Evolutionary conservation across 2,329 filamentous ascomycete genomes (phyloP).

Genomic region (Cercospora berteroae): DNA sequence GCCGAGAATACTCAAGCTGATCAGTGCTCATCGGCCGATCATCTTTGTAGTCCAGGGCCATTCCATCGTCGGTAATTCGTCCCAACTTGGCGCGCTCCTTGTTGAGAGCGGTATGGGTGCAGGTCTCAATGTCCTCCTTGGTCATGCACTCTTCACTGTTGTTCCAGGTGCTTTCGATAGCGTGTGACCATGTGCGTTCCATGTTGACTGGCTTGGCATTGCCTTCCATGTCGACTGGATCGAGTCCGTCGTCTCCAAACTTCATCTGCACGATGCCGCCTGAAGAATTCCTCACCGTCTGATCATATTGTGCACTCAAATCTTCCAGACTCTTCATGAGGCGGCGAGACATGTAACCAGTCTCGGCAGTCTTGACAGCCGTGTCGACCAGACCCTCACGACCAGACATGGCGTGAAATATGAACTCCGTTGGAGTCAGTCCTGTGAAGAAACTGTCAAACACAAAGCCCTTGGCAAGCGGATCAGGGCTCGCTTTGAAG

Average conservation of each 20-base stretch:
- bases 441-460: slow-evolving; percentile 96
- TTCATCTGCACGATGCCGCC: slow-evolving; percentile 93
- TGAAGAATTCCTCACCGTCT: slow-evolving; percentile 88
- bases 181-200: slow-evolving; percentile 82
- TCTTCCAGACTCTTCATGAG: slow-evolving; percentile 98
- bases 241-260: slow-evolving; percentile 91
- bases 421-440: slow-evolving; percentile 83
- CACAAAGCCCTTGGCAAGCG: slow-evolving; percentile 96
- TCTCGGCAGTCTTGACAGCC: slow-evolving; percentile 97
- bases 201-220: slow-evolving; percentile 90
- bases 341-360: slow-evolving; percentile 96
- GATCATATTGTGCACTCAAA: slow-evolving; percentile 87
- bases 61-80: slow-evolving; percentile 32
- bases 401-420: slow-evolving; percentile 97
- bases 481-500: slow-evolving; percentile 84
- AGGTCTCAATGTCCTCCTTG: slow-evolving; percentile 68
- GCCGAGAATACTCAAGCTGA: slow-evolving; percentile 69
- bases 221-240: slow-evolving; percentile 97
- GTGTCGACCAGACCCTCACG: slow-evolving; percentile 98
- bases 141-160: slow-evolving; percentile 71
- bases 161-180: slow-evolving; percentile 71
- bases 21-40: slow-evolving; percentile 63
- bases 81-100: slow-evolving; percentile 63
- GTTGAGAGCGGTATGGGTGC: slow-evolving; percentile 67
- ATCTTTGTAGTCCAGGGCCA: slow-evolving; percentile 65